Percentiles rank a stretch among this genome's conserved stretches.
These are phyloP conservation scores for Starmerella davenportii DNA, from an alignment of 805 yeast genomes.

Conservation along the genomic window DNA sequence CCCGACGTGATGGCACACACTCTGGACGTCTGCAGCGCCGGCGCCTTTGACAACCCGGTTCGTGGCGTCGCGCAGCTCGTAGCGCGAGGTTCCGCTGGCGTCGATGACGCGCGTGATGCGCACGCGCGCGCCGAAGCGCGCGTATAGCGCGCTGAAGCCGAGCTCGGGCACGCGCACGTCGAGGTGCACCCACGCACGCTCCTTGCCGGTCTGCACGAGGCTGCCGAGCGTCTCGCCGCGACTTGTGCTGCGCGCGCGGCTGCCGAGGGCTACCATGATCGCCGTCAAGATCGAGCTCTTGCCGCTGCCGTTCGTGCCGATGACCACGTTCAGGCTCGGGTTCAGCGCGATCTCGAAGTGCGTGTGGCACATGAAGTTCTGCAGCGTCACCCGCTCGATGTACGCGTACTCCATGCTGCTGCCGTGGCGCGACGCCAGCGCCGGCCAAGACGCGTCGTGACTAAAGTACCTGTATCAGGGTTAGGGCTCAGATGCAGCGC, in stretches of 20 bases:
- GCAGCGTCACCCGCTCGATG: constrained; percentile 41
- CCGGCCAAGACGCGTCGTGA: no score
- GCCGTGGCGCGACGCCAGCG: no score
- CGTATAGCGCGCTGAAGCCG: constrained; percentile 48
- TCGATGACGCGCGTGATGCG: constrained; percentile 46
- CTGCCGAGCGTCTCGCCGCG: constrained; percentile 58
- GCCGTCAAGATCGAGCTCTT: constrained; percentile 80
- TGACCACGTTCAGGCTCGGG: constrained; percentile 66
- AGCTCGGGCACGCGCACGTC: constrained; percentile 36
- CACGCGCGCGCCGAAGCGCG: constrained; percentile 49
- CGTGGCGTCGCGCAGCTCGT: constrained; percentile 34
- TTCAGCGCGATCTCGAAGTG: constrained; percentile 60
- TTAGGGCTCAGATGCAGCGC: no score
- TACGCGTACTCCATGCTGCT: constrained; percentile 26
- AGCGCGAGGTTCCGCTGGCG: constrained; percentile 34
- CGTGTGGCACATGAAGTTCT: constrained; percentile 35
- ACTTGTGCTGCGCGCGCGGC: constrained; percentile 70
- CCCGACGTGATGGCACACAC: constrained; percentile 49
- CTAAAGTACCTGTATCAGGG: no score
- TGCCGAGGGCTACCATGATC: constrained; percentile 71
- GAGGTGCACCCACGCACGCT: constrained; percentile 49
- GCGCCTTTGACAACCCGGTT: constrained; percentile 35
- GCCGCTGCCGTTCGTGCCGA: constrained; percentile 85
- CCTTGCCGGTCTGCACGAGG: constrained; percentile 59
- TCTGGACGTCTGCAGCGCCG: constrained; percentile 43